Conservation (phyloP, 495 filamentous ascomycete species). For the Daldinia vernicosa region DNA sequence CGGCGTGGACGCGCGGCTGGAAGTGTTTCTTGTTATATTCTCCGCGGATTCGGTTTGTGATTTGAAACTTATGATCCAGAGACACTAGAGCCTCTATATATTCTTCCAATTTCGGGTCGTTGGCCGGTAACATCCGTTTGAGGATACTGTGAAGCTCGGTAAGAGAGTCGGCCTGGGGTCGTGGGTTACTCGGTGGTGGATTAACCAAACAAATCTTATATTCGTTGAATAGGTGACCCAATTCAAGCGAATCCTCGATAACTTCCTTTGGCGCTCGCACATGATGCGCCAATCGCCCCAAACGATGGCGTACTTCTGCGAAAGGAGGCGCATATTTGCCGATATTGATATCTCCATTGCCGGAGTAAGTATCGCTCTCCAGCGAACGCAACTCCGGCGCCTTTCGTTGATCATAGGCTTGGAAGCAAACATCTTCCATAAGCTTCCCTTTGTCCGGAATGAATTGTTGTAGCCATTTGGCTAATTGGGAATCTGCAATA, state of each 20-base stretch:
- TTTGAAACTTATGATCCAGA: conserved; percentile 24
- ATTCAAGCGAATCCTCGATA: conserved; percentile 18
- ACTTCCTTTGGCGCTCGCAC: conserved; percentile 29
- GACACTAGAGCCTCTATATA: conserved; percentile 11
- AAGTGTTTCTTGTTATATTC: conserved; percentile 44
- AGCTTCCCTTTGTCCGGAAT: neutral
- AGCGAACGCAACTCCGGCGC: conserved; percentile 10
- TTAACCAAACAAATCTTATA: conserved; percentile 12
- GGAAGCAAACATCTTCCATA: conserved; percentile 14
- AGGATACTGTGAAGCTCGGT: conserved; percentile 27
- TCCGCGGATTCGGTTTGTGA: conserved; percentile 36
- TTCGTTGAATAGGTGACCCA: conserved; percentile 17
- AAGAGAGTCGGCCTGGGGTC: conserved; percentile 19
- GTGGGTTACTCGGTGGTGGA: neutral
- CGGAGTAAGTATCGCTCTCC: neutral
- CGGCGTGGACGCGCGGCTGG: conserved; percentile 47
- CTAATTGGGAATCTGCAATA: conserved; percentile 15
- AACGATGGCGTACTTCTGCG: conserved; percentile 4
- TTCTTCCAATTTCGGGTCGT: neutral
- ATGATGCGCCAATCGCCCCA: conserved; percentile 33
- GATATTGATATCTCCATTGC: neutral
- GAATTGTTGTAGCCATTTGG: conserved; percentile 21
- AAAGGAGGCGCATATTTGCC: neutral
- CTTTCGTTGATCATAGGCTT: conserved; percentile 21
- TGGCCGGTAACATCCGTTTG: conserved; percentile 22